phyloP scores from a whole-genome alignment of 108 stramenopile species.

The Fragilariopsis cylindrus region DNA sequence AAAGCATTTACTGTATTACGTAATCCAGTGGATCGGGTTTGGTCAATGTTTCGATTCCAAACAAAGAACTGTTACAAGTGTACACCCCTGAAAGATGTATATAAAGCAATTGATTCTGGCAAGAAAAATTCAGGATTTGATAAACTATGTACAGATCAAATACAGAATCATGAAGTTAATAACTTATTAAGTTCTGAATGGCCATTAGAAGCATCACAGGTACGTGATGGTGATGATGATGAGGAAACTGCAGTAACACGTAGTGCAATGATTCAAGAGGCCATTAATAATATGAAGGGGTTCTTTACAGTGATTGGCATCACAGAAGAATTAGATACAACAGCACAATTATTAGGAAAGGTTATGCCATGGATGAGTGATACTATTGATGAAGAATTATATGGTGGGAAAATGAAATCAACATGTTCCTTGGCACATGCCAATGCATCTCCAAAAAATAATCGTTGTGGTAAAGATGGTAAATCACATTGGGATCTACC shows the following conservation, averaged over 20 bases:
- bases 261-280: slow-evolving; percentile 52
- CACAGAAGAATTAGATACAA: slow-evolving; percentile 56
- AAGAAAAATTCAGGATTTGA: slow-evolving; percentile 17
- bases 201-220: slow-evolving; percentile 12
- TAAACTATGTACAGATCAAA: slow-evolving; percentile 50
- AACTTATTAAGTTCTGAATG: slow-evolving; percentile 51
- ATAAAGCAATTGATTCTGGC: slow-evolving; percentile 48
- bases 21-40: slow-evolving; percentile 80
- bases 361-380: slow-evolving; percentile 73
- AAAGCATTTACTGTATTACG: slow-evolving; percentile 68
- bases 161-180: slow-evolving; percentile 66
- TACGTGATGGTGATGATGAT: neutral
- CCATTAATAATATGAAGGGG: slow-evolving; percentile 58
- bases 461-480: slow-evolving; percentile 47
- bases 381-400: neutral
- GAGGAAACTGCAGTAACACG: neutral
- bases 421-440: slow-evolving; percentile 55
- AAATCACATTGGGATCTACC: slow-evolving; percentile 63
- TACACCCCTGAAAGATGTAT: slow-evolving; percentile 57
- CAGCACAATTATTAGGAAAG: slow-evolving; percentile 44
- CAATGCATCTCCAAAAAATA: slow-evolving; percentile 53
- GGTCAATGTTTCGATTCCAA: slow-evolving; percentile 80
- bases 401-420: slow-evolving; percentile 9
- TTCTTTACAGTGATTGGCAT: slow-evolving; percentile 74
- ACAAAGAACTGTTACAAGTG: slow-evolving; percentile 69